Percentiles rank a stretch among this genome's conserved stretches.
Evolutionary conservation across 257 asterid genomes (phyloP).

Genomic region (Forsythia suspensa): DNA sequence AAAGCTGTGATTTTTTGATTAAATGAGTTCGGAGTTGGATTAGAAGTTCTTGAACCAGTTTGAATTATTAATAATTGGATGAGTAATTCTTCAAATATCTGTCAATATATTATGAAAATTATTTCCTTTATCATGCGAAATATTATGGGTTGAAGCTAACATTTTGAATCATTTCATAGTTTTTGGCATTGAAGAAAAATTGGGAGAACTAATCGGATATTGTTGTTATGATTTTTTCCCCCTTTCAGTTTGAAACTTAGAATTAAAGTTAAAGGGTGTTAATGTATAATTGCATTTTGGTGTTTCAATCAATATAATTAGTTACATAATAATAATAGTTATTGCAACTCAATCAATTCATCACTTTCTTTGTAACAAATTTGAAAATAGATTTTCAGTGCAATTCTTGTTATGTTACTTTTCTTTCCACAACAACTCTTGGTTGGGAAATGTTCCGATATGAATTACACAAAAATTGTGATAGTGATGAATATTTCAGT

Average conservation of each 20-base stretch:
- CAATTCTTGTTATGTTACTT: not conserved
- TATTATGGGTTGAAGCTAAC: not conserved
- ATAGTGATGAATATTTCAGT: slow-evolving; percentile 38
- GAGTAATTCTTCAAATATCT: too few relatives aligned
- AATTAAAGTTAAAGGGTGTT: not conserved
- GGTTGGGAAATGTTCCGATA: not conserved
- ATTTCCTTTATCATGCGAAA: not conserved
- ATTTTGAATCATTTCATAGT: not conserved
- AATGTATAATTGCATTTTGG: too few relatives aligned
- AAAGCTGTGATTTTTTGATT: not conserved
- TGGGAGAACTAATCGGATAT: not conserved
- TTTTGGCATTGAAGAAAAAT: not conserved
- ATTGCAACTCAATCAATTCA: not conserved
- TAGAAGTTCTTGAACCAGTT: not conserved
- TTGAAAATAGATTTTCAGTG: not conserved
- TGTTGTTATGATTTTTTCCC: not conserved
- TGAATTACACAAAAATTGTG: slow-evolving; percentile 23
- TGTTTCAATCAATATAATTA: too few relatives aligned
- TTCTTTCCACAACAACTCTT: not conserved
- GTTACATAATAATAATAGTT: not conserved
- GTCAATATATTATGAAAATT: not conserved
- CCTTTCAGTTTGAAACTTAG: not conserved
- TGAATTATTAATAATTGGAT: not conserved
- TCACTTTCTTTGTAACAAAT: not conserved
- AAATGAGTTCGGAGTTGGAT: not conserved